Conservation (phyloP, 2,329 filamentous ascomycete species). For the Apiospora phragmitis region DNA sequence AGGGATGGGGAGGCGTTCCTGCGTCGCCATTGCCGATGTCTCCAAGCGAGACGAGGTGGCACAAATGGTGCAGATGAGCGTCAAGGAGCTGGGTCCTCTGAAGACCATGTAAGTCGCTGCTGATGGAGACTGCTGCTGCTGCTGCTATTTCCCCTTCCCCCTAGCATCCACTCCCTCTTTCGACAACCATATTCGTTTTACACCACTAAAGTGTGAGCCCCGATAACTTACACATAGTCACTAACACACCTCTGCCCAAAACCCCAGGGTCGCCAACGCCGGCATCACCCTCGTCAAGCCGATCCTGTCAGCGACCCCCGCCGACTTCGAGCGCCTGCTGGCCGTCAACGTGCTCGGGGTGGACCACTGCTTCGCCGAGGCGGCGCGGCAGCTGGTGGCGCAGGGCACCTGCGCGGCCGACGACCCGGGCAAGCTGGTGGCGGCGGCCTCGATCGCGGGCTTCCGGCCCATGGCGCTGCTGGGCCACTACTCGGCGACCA, state of each 20-base stretch:
- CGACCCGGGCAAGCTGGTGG: constrained; percentile 47
- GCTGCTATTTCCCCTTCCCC: background rate
- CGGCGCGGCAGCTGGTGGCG: constrained; percentile 64
- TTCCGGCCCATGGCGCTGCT: constrained; percentile 61
- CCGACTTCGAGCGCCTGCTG: constrained; percentile 61
- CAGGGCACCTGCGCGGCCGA: constrained; percentile 49
- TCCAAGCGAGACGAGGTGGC: constrained; percentile 53
- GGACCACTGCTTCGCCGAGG: constrained; percentile 64
- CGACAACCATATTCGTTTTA: no score
- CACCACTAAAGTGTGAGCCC: background rate
- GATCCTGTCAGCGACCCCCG: constrained; percentile 55
- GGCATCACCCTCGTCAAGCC: constrained; percentile 60
- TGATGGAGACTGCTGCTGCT: background rate
- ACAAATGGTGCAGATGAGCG: constrained; percentile 50
- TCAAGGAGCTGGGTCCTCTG: constrained; percentile 52
- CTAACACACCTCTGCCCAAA: background rate
- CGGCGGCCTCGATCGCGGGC: constrained; percentile 55
- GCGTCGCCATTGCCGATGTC: constrained; percentile 61
- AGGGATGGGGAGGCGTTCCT: constrained; percentile 50
- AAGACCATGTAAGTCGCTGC: constrained; percentile 34
- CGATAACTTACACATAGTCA: no score
- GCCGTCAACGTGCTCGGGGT: constrained; percentile 65
- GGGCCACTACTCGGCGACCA: constrained; percentile 63
- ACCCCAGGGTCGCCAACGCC: constrained; percentile 62
- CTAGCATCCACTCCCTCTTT: background rate